Conservation (phyloP, 2,329 filamentous ascomycete species). For the Penicillium sp. region DNA sequence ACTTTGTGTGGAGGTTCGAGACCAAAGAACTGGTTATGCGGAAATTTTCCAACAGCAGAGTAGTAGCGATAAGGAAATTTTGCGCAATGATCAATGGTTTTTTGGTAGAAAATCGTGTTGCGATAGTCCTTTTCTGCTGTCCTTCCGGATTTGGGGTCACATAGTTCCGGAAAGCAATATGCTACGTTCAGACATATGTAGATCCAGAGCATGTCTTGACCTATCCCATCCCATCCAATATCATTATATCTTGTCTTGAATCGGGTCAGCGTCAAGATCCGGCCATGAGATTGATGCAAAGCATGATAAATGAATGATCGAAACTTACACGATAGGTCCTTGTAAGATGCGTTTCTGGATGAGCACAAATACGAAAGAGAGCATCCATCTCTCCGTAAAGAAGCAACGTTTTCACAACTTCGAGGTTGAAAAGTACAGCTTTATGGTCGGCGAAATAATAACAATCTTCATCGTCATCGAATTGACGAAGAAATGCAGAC, state of each 20-base stretch:
- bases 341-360: not conserved
- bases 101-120: slow-evolving; percentile 11
- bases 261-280: not conserved
- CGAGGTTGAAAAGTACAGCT: slow-evolving; percentile 9
- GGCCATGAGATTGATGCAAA: too few relatives aligned
- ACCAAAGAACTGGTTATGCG: slow-evolving; percentile 5
- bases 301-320: too few relatives aligned
- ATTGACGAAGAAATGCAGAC: slow-evolving; percentile 19
- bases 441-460: slow-evolving; percentile 11
- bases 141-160: not conserved
- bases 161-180: slow-evolving; percentile 8
- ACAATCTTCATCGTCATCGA: not conserved
- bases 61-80: too few relatives aligned
- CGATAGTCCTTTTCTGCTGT: slow-evolving; percentile 7
- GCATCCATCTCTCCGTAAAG: slow-evolving; percentile 13
- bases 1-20: too few relatives aligned
- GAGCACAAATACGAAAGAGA: slow-evolving; percentile 9
- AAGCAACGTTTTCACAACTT: slow-evolving; percentile 13
- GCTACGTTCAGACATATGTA: slow-evolving; percentile 14
- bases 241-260: too few relatives aligned
- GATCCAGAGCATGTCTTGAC: not conserved
- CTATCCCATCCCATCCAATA: slow-evolving; percentile 10
- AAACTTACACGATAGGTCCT: not conserved
- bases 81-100: not conserved
- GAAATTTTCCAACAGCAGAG: not conserved